These are phyloP conservation scores for Cyberlindnera americana DNA, from an alignment of 805 yeast species.

Conservation along the genomic window DNA sequence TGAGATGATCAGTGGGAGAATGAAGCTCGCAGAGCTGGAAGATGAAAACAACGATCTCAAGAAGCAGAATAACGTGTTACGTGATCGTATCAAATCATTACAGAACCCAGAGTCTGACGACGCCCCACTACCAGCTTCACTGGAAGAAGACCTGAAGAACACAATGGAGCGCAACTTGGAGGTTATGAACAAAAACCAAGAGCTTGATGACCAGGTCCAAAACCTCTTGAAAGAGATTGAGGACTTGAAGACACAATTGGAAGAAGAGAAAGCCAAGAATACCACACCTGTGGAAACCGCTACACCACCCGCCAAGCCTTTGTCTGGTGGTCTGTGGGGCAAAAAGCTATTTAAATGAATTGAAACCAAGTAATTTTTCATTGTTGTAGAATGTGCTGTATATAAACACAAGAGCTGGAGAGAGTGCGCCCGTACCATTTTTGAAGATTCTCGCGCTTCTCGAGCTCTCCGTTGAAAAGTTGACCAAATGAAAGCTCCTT, in stretches of 20 bases:
- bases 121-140: conserved; percentile 34
- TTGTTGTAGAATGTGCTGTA: neutral
- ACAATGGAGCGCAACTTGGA: conserved; percentile 60
- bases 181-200: conserved; percentile 61
- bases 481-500: neutral
- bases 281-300: conserved; percentile 1
- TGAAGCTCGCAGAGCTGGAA: conserved; percentile 65
- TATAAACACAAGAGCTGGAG: neutral
- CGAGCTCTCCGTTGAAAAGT: conserved; percentile 4
- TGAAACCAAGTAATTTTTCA: neutral
- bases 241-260: conserved; percentile 28
- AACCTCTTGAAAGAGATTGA: conserved; percentile 41
- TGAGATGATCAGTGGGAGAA: conserved; percentile 77
- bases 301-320: neutral
- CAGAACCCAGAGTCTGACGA: conserved; percentile 30
- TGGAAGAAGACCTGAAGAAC: conserved; percentile 50
- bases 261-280: conserved; percentile 3
- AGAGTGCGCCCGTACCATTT: too few relatives aligned
- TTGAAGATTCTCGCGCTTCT: too few relatives aligned
- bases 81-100: conserved; percentile 31
- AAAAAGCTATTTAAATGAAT: conserved; percentile 23
- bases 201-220: conserved; percentile 50
- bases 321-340: conserved; percentile 19
- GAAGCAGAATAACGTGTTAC: conserved; percentile 44
- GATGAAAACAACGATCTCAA: conserved; percentile 69